Evolutionary conservation across 1,139 yeast genomes (phyloP).

Genomic region (Maudiozyma humilis): DNA sequence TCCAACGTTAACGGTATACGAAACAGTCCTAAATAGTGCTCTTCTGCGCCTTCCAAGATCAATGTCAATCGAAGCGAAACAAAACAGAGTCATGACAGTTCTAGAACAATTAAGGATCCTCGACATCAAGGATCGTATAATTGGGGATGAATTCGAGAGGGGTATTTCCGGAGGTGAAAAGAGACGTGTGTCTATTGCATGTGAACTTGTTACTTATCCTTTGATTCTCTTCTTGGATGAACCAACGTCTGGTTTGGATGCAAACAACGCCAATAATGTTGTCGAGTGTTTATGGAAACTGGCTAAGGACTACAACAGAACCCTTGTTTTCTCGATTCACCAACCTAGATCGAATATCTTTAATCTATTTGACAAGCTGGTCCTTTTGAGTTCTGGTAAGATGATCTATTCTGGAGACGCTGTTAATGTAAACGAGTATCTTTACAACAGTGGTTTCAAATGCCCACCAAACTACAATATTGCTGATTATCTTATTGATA

Average conservation of each 20-base stretch:
- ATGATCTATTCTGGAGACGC: slow-evolving; percentile 82
- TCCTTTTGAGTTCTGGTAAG: slow-evolving; percentile 77
- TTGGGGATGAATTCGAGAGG: slow-evolving; percentile 82
- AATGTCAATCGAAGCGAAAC: slow-evolving; percentile 68
- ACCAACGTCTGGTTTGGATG: slow-evolving; percentile 91
- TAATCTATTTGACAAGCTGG: slow-evolving; percentile 72
- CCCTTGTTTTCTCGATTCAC: slow-evolving; percentile 87
- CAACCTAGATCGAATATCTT: slow-evolving; percentile 98
- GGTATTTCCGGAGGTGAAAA: slow-evolving; percentile 96
- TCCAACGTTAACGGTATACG: slow-evolving; percentile 91
- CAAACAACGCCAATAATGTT: slow-evolving; percentile 88
- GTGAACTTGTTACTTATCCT: slow-evolving; percentile 82
- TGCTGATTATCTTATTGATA: slow-evolving; percentile 87
- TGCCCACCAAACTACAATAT: slow-evolving; percentile 89
- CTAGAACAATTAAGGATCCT: slow-evolving; percentile 76
- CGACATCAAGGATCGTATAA: slow-evolving; percentile 71
- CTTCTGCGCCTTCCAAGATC: slow-evolving; percentile 71
- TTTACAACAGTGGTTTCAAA: slow-evolving; percentile 62
- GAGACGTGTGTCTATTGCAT: slow-evolving; percentile 81
- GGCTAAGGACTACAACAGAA: slow-evolving; percentile 72
- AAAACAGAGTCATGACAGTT: slow-evolving; percentile 74
- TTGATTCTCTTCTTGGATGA: slow-evolving; percentile 75
- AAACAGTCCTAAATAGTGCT: slow-evolving; percentile 89
- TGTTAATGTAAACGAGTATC: slow-evolving; percentile 62
- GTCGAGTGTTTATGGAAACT: slow-evolving; percentile 74